Evolutionary conservation across 306 rosid species (phyloP), one percentile per base, ranked within the genome.

Genomic region (Geum urbanum): DNA sequence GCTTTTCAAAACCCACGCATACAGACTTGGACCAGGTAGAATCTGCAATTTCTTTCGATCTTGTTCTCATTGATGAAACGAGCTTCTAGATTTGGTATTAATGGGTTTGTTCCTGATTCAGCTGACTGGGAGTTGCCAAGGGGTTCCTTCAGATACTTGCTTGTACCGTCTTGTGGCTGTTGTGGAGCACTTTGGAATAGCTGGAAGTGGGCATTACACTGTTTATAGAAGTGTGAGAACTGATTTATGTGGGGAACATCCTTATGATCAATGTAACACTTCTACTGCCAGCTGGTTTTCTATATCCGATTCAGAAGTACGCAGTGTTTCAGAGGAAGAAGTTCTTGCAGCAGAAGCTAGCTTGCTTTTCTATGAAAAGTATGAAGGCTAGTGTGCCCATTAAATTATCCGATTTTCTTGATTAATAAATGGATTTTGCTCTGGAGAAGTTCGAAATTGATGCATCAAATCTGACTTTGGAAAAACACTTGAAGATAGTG

Each of bases 131-230:
- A 79, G 79, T 71, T 12, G 71, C 65, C 71, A 50, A 44, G 40
- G 65, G 40, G 79, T 63, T 49, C 67, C 90, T 46, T 59, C 75
- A 63, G 81, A 82, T 76, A 52, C 83, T 48, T 80, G 83, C 70
- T 79, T 84, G 58, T 88, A 94, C 72, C 87, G 35, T 70, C 87
- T 94, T 59, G 95, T 86, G 83, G 85, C 97, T 55, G 89, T 83
- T 16, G 97, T 91, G 77, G 92, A 88, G 77, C 97, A 94, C 79
- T 88, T 83, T 66, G 99, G 97, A 76, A 80, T 69, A 76, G 86
- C 92, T 5, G 96, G 96, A 40, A 76, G 91, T 2, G 97, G 99
- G 70, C 99, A 94, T 86, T 94, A 94, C 83, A 94, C 89, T n/a
- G 92, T 90, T 65, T 88, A 88, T 76, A 87, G 96, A 82, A 74